Evolutionary conservation across 2,329 filamentous ascomycete genomes (phyloP), one percentile per base, ranked within the genome.

Genomic region (Aspergillus pseudonomiae): DNA sequence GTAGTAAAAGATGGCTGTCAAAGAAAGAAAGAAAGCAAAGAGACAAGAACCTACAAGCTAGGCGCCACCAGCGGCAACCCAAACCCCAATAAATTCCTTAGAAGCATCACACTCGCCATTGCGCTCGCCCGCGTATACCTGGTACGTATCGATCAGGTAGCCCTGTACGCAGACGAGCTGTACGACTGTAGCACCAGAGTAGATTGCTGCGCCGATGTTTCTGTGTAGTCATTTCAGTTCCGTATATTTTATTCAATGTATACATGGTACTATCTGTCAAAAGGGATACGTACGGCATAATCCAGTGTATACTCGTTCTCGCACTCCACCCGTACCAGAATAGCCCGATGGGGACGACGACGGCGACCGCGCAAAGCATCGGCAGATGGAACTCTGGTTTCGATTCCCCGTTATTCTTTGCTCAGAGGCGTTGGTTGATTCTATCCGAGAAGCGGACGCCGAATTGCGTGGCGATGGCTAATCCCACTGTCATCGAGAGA

Each of bases 371-470:
- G 10, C 87, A 70, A 72, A 87, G 83, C 2, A 88, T 76, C 0
- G 87, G 87, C 0, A 89, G 77, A 14, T 88, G 85, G 67, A 85
- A 87, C 67, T 91, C 89, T 0, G 89, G 88, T 19, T 63, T 64
- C 11, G 75, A 74, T 12, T 70, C 58, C 21, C 70, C 75, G 58
- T 78, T 77, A 70, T 85, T 84, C 24, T 70, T 70, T 10, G 69
- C 70, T 66, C 82, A 83, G 4, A 85, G 74, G 1, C 69, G 72
- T 14, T 77, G 73, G 67, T 85, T 85, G 57, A 84, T 77, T 10
- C 72, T 70, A 65, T 85, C 83, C 68, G 82, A 84, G 19, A 84
- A 59, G 1, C 77, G 81, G 4, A 81, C 81, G 41, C 75, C 78
- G 58, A 84, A 64, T 61, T 86, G 82, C 0, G 81, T 78, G 6